Evolutionary conservation across 495 filamentous ascomycete genomes (phyloP).

Genomic region (Daldinia bambusicola): DNA sequence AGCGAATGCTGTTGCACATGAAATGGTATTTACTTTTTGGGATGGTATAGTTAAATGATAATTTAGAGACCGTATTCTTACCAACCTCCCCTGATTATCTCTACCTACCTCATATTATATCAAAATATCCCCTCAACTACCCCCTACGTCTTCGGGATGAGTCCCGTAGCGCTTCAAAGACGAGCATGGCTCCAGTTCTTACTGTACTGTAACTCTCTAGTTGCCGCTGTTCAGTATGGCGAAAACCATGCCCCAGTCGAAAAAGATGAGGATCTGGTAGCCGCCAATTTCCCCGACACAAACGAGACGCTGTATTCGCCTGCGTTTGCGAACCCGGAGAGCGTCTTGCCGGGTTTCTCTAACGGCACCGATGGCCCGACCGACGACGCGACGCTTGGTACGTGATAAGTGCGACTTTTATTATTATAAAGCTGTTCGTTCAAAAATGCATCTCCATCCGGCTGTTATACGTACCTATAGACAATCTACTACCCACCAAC

Average conservation of each 20-base stretch:
- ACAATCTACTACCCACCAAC: too few relatives aligned
- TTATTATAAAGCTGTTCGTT: too few relatives aligned
- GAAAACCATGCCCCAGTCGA: conserved; percentile 40
- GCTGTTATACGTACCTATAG: too few relatives aligned
- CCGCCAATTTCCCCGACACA: conserved; percentile 43
- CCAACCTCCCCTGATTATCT: background rate
- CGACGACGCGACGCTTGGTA: conserved; percentile 41
- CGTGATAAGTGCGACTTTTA: background rate
- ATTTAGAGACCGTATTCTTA: background rate
- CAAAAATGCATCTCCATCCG: too few relatives aligned
- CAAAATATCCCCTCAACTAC: background rate
- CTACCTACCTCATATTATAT: too few relatives aligned
- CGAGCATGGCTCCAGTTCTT: conserved; percentile 6
- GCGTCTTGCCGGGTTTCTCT: conserved; percentile 34
- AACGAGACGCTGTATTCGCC: conserved; percentile 43
- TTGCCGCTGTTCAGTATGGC: conserved; percentile 40
- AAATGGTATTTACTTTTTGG: background rate
- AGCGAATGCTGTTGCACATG: background rate
- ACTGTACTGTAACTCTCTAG: conserved; percentile 11
- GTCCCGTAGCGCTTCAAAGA: background rate
- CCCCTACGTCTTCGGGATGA: background rate
- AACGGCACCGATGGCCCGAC: conserved; percentile 45
- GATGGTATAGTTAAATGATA: background rate
- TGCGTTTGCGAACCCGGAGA: conserved; percentile 34
- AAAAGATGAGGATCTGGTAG: conserved; percentile 43